Conservation (phyloP, 495 filamentous ascomycete species). For the Aspergillus wentii region DNA sequence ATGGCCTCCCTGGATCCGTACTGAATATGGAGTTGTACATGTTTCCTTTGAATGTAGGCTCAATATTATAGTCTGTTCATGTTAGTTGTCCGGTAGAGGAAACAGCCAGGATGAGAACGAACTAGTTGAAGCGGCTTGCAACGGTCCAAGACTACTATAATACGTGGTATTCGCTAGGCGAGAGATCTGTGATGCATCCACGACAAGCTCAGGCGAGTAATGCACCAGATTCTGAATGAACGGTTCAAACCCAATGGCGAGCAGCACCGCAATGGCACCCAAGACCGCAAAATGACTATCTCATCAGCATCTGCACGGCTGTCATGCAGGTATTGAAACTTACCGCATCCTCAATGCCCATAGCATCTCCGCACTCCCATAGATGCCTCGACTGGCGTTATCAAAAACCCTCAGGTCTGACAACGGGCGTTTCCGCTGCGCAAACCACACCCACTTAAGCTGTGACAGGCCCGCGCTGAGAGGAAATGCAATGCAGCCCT, state of each 20-base stretch:
- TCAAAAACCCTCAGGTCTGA: constrained; percentile 7
- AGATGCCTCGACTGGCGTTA: constrained; percentile 11
- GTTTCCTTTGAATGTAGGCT: constrained; percentile 4
- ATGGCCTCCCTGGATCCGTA: background rate
- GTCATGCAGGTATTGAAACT: background rate
- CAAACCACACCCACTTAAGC: constrained; percentile 18
- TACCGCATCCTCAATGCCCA: background rate
- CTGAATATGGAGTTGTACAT: constrained; percentile 9
- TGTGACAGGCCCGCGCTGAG: constrained; percentile 10
- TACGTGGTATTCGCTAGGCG: background rate
- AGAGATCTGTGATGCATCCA: background rate
- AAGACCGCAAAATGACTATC: constrained; percentile 7
- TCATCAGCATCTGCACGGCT: too few species aligned
- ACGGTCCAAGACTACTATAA: background rate
- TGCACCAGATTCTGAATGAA: constrained; percentile 3
- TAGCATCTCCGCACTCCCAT: constrained; percentile 2
- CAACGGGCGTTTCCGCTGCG: constrained; percentile 7
- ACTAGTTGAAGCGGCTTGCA: too few species aligned
- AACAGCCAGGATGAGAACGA: background rate
- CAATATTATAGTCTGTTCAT: constrained; percentile 1
- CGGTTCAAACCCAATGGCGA: constrained; percentile 1
- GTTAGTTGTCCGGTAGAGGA: too few species aligned
- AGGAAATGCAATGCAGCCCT: constrained; percentile 6
- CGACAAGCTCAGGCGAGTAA: background rate
- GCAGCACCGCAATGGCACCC: background rate